Evolutionary conservation across 2,329 filamentous ascomycete genomes (phyloP).

Genomic region (Fusarium sororula): DNA sequence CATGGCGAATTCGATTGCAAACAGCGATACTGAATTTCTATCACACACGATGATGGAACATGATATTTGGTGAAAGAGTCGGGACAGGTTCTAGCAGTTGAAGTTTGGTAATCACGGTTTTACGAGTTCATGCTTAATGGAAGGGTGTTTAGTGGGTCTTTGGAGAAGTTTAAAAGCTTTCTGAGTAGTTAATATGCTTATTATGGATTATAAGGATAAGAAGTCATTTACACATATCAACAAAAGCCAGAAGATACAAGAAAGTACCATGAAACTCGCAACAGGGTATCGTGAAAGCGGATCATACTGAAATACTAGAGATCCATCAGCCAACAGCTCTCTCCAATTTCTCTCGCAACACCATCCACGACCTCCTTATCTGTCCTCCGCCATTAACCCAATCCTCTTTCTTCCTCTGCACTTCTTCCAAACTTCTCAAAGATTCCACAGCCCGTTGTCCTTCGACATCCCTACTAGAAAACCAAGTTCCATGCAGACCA

Average conservation of each 20-base stretch:
- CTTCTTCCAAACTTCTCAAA: neutral
- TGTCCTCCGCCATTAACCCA: neutral
- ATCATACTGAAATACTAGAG: fast-evolving
- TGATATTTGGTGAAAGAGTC: slow-evolving; percentile 49
- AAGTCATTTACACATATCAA: neutral
- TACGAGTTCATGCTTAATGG: neutral
- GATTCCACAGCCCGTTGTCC: slow-evolving; percentile 52
- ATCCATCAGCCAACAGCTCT: neutral
- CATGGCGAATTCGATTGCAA: slow-evolving; percentile 58
- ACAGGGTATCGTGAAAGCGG: neutral
- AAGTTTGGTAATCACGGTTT: neutral
- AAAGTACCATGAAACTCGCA: too few relatives aligned
- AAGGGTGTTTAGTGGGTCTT: neutral
- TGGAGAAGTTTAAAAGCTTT: too few relatives aligned
- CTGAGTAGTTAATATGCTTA: neutral
- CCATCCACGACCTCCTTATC: neutral
- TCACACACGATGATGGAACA: slow-evolving; percentile 57
- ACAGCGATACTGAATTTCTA: slow-evolving; percentile 56
- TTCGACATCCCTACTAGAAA: slow-evolving; percentile 60
- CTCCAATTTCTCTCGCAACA: neutral
- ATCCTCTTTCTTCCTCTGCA: neutral
- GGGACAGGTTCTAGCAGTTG: neutral
- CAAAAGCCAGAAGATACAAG: too few relatives aligned
- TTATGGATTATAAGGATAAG: neutral
- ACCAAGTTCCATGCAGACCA: slow-evolving; percentile 72